Base-by-base conservation (phyloP, 177 flowering plant species). In the Vitis hybrid region DNA sequence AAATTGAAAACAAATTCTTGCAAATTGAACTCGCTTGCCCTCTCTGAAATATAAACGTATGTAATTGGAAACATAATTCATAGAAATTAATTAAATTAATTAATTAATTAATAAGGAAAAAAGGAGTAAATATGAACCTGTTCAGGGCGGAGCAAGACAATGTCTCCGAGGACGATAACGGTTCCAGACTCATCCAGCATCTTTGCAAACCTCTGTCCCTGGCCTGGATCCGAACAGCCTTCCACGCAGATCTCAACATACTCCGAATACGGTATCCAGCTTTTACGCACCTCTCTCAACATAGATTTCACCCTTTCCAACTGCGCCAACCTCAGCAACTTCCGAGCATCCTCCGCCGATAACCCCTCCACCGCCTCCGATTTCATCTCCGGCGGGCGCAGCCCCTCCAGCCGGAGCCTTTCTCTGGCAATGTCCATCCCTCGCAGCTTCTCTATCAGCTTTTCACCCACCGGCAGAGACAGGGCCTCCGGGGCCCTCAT, bases 101-200 rank as follows among this genome's bases (percentile, higher is more conserved):
- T 24, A 18, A 52, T 24, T 21, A 52, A 35, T 58, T 4, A 7
- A 72, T 15, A 60, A 20, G 49, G 70, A 52, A 63, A 11, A 55
- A 55, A 56, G 9, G 30, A 57, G 10, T 5, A 32, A 62, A 64
- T 56, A 9, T 71, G 63, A 72, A 90, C 94, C 92, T 87, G 82
- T 5, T 88, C 84, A 8, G 94, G 92, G 30, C 73, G 64, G 24
- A 90, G 82, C 54, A 73, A 76, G 13, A 88, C 94, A 6, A 73
- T 12, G 61, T 83, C 74, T 11, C 90, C 90, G 67, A 90, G 68
- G 1, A 90, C 88, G 68, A 90, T 78, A 2, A 88, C 92, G 21
- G 71, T 62, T 46, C 92, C 92, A 1, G 84, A 82, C 17, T 86
- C 83, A 67, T 90, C 94, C 3, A 90, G 78, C 76, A 51, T 66